Conservation (phyloP, 2,329 filamentous ascomycete genomes). For the Aspergillus awamori region DNA sequence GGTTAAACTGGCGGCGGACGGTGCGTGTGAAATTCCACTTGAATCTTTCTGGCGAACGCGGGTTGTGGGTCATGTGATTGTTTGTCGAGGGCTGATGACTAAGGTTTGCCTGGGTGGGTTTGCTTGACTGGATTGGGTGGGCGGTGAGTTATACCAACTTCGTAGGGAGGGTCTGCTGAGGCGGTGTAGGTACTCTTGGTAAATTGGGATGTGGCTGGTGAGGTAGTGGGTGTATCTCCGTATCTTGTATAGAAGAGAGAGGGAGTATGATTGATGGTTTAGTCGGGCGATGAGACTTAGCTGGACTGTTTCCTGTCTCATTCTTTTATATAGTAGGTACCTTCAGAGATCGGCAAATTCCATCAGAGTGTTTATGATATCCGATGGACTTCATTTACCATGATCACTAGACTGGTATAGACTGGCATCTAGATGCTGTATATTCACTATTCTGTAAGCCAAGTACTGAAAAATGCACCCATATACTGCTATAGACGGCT, state of each 20-base stretch:
- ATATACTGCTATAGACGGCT: slow-evolving; percentile 34
- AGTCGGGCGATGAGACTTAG: too few species aligned
- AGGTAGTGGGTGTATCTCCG: neutral
- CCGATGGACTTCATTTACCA: too few species aligned
- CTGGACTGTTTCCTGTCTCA: too few species aligned
- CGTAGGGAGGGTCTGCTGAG: neutral
- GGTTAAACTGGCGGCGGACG: slow-evolving; percentile 29
- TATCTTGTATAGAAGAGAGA: too few species aligned
- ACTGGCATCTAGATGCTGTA: neutral
- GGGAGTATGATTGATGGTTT: too few species aligned
- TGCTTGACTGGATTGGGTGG: neutral
- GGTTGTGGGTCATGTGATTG: slow-evolving; percentile 47
- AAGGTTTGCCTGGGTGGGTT: slow-evolving; percentile 10
- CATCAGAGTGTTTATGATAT: too few species aligned
- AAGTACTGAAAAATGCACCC: neutral
- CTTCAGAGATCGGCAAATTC: too few species aligned
- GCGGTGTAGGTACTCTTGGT: neutral
- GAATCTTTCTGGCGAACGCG: slow-evolving; percentile 30
- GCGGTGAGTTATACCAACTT: neutral
- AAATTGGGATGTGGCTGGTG: neutral
- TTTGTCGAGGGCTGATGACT: slow-evolving; percentile 41
- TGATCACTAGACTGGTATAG: too few species aligned
- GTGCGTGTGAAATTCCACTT: slow-evolving; percentile 34
- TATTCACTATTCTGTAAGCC: neutral
- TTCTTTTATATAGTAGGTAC: too few species aligned